Evolutionary conservation across 2,329 filamentous ascomycete species (phyloP).

Genomic region (Tolypocladium amazonense): DNA sequence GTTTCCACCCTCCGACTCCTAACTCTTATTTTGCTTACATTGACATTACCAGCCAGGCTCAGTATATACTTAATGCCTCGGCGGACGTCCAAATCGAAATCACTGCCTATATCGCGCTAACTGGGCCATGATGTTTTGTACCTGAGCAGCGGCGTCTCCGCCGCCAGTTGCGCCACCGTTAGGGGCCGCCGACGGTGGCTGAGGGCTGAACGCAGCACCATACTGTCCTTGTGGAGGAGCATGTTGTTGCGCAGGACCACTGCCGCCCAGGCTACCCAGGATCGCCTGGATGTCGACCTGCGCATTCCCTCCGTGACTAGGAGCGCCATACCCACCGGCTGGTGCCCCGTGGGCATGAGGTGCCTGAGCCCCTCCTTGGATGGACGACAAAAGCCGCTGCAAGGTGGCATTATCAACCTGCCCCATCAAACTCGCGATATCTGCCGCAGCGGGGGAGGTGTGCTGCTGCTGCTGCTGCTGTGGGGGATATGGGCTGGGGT

Average conservation of each 20-base stretch:
- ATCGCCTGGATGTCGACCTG: slow-evolving; percentile 37
- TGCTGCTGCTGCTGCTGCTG: slow-evolving; percentile 13
- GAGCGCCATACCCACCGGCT: slow-evolving; percentile 7
- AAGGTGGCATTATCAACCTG: slow-evolving; percentile 58
- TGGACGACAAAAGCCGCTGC: slow-evolving; percentile 57
- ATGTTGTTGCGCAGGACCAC: slow-evolving; percentile 11
- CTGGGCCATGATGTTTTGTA: slow-evolving; percentile 68
- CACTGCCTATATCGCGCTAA: slow-evolving; percentile 53
- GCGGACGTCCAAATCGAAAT: neutral
- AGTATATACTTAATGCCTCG: neutral
- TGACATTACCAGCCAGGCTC: neutral
- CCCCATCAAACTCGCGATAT: slow-evolving; percentile 54
- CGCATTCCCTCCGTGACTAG: slow-evolving; percentile 12
- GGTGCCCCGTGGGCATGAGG: slow-evolving; percentile 7
- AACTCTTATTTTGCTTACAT: neutral
- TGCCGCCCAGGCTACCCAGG: slow-evolving; percentile 26
- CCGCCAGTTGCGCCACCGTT: slow-evolving; percentile 15
- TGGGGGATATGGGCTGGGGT: slow-evolving; percentile 20
- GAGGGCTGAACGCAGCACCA: slow-evolving; percentile 18
- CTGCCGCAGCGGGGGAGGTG: slow-evolving; percentile 27
- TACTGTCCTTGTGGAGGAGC: slow-evolving; percentile 14
- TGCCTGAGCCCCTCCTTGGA: slow-evolving; percentile 22
- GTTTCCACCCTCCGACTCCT: neutral
- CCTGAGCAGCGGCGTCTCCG: slow-evolving; percentile 35
- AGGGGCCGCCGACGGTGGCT: slow-evolving; percentile 12